Conservation (phyloP, 352 stramenopile genomes). For the Globisporangium mamillatum region DNA sequence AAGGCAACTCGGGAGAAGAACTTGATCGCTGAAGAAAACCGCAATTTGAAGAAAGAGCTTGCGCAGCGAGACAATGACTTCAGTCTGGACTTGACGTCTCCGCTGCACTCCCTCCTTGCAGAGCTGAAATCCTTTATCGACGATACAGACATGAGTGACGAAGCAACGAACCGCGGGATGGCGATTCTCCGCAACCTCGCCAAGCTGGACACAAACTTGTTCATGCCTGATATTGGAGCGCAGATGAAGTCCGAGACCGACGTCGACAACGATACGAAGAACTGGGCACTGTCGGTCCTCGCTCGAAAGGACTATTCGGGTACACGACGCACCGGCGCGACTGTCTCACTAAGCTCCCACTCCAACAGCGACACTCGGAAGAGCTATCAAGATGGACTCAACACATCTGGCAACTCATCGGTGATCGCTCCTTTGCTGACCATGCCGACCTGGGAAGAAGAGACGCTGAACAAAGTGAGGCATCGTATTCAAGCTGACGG, state of each 20-base stretch:
- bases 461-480: conserved; percentile 45
- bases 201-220: conserved; percentile 80
- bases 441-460: conserved; percentile 65
- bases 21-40: conserved; percentile 80
- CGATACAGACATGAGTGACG: conserved; percentile 59
- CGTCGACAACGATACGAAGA: conserved; percentile 80
- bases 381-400: conserved; percentile 55
- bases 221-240: conserved; percentile 73
- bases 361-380: conserved; percentile 61
- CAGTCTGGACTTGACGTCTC: conserved; percentile 72
- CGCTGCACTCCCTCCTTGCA: conserved; percentile 62
- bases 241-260: conserved; percentile 82
- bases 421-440: conserved; percentile 39
- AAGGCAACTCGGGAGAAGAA: conserved; percentile 74
- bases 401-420: conserved; percentile 17
- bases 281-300: conserved; percentile 74
- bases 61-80: conserved; percentile 70
- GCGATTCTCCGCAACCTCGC: conserved; percentile 64
- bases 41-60: conserved; percentile 73
- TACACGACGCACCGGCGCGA: conserved; percentile 44
- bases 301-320: conserved; percentile 70
- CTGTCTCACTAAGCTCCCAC: conserved; percentile 66
- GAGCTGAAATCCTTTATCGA: conserved; percentile 80
- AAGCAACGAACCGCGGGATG: conserved; percentile 52
- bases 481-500: conserved; percentile 55